Evolutionary conservation across 768 basidiomycete genomes (phyloP).

Genomic region (Dioszegia aurantiaca): DNA sequence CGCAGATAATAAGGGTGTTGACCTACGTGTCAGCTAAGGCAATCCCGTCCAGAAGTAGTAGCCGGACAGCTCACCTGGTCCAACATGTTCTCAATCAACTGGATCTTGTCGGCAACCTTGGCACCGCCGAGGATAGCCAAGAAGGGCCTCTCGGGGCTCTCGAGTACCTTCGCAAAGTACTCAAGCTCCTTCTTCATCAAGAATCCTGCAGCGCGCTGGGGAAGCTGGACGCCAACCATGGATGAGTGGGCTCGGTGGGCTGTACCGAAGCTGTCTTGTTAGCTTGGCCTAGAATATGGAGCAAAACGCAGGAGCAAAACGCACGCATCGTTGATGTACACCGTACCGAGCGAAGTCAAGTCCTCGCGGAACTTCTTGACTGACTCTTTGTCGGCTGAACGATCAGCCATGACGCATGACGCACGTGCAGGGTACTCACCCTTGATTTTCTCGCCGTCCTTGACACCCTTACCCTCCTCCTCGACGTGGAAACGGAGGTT

Average conservation of each 20-base stretch:
- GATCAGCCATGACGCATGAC: constrained; percentile 2
- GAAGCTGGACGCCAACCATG: constrained; percentile 94
- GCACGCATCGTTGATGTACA: constrained; percentile 92
- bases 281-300: background rate
- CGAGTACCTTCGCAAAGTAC: constrained; percentile 96
- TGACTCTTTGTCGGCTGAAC: constrained; percentile 64
- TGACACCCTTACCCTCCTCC: constrained; percentile 96
- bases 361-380: constrained; percentile 80
- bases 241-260: constrained; percentile 97
- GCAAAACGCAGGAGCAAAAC: constrained; percentile 1
- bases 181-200: constrained; percentile 98
- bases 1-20: constrained; percentile 90
- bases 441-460: constrained; percentile 83
- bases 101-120: constrained; percentile 98
- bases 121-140: constrained; percentile 97
- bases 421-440: constrained; percentile 51
- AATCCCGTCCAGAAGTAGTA: background rate
- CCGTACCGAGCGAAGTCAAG: constrained; percentile 86
- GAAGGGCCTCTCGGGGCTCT: constrained; percentile 91
- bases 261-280: constrained; percentile 67
- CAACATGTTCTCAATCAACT: constrained; percentile 97
- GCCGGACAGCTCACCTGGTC: constrained; percentile 68
- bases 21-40: constrained; percentile 59
- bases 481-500: constrained; percentile 98
- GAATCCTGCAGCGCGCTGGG: constrained; percentile 89